Evolutionary conservation across 2,329 filamentous ascomycete species (phyloP).

Genomic region (Ophiostoma sp.): DNA sequence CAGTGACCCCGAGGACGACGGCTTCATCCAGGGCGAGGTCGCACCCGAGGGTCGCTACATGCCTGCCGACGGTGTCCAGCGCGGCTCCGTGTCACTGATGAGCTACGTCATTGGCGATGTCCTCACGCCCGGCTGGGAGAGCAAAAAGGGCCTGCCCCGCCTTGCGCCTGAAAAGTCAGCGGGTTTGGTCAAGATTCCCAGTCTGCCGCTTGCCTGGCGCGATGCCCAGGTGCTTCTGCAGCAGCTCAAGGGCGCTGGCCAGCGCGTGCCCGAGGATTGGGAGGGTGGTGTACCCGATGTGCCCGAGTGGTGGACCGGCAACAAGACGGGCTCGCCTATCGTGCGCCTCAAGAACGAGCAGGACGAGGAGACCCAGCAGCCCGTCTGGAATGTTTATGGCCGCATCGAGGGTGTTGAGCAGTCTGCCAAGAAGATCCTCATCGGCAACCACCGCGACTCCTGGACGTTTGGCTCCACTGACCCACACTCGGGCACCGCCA

Average conservation of each 20-base stretch:
- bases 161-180: slow-evolving; percentile 63
- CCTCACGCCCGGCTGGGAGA: slow-evolving; percentile 83
- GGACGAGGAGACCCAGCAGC: slow-evolving; percentile 73
- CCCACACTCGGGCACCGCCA: slow-evolving; percentile 80
- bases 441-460: slow-evolving; percentile 90
- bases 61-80: slow-evolving; percentile 75
- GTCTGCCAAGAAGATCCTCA: slow-evolving; percentile 72
- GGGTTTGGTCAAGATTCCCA: slow-evolving; percentile 77
- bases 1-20: slow-evolving; percentile 76
- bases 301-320: slow-evolving; percentile 67
- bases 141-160: slow-evolving; percentile 57
- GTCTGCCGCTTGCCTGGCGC: slow-evolving; percentile 81
- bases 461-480: slow-evolving; percentile 86
- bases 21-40: slow-evolving; percentile 64
- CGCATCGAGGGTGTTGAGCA: slow-evolving; percentile 81
- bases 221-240: slow-evolving; percentile 78
- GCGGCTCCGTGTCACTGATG: slow-evolving; percentile 73
- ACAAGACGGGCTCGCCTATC: slow-evolving; percentile 55
- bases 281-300: slow-evolving; percentile 69
- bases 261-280: slow-evolving; percentile 65
- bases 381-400: slow-evolving; percentile 88
- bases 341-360: slow-evolving; percentile 82
- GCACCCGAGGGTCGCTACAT: slow-evolving; percentile 75
- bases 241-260: slow-evolving; percentile 67
- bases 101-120: slow-evolving; percentile 85